phyloP scores from a whole-genome alignment of 805 yeast species.

The Lipomyces sp. region DNA sequence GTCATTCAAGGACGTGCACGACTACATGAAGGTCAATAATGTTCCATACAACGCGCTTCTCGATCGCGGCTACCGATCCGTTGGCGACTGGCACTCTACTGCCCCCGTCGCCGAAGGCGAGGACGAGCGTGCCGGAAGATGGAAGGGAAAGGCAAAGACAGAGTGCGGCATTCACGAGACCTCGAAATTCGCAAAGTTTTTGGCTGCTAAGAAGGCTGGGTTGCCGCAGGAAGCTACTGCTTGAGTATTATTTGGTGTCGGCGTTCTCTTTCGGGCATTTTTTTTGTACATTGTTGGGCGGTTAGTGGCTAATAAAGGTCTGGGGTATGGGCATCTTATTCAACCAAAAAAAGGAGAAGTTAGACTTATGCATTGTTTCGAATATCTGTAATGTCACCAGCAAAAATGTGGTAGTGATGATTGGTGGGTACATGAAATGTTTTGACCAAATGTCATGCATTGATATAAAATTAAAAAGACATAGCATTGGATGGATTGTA shows the following conservation, averaged over 20 bases:
- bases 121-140: conserved; percentile 95
- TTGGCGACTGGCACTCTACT: conserved; percentile 96
- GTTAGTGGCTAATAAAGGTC: not conserved
- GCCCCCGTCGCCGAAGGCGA: conserved; percentile 87
- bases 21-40: conserved; percentile 66
- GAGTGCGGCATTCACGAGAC: conserved; percentile 95
- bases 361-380: not conserved
- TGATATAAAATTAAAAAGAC: too few species aligned
- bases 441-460: too few species aligned
- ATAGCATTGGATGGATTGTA: too few species aligned
- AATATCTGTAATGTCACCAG: not conserved
- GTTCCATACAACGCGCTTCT: conserved; percentile 87
- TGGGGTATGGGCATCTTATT: not conserved
- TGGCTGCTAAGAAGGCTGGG: conserved; percentile 39
- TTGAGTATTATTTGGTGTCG: not conserved
- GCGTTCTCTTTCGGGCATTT: not conserved
- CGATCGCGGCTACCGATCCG: conserved; percentile 84
- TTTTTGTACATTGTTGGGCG: not conserved
- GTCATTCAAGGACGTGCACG: conserved; percentile 73
- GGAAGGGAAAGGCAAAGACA: conserved; percentile 91
- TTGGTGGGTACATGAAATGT: too few species aligned
- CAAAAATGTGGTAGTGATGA: too few species aligned
- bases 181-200: conserved; percentile 68
- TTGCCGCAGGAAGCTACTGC: conserved; percentile 8
- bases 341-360: not conserved